Conservation (phyloP, 352 stramenopile species). For the Globisporangium emineosum region DNA sequence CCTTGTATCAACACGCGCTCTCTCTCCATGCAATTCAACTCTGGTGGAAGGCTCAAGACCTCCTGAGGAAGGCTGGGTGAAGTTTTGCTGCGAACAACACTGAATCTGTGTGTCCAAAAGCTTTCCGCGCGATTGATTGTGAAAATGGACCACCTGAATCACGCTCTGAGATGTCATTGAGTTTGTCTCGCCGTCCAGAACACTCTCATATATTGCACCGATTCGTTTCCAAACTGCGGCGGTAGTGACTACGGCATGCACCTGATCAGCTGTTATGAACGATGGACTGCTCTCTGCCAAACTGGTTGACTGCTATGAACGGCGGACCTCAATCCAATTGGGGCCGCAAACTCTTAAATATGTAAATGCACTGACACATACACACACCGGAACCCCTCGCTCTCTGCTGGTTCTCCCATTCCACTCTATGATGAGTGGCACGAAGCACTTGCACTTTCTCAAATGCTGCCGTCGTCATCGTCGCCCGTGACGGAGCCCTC, state of each 20-base stretch:
- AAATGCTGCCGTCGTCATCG: conserved; percentile 14
- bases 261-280: not conserved
- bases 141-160: not conserved
- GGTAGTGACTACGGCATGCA: not conserved
- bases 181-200: no score
- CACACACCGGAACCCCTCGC: not conserved
- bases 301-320: not conserved
- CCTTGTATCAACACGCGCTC: no score
- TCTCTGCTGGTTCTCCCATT: not conserved
- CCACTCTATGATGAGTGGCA: no score
- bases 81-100: no score
- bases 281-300: not conserved
- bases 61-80: no score
- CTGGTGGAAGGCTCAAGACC: no score
- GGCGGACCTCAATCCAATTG: not conserved
- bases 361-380: not conserved
- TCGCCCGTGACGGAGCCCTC: conserved; percentile 13
- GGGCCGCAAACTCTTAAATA: not conserved
- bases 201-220: not conserved
- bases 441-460: not conserved
- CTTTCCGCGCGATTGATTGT: no score
- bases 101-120: no score
- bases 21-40: no score
- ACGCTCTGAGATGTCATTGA: not conserved
- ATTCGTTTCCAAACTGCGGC: not conserved